Conservation (phyloP, 495 filamentous ascomycete species). For the Xanthoparmelia taractica region DNA sequence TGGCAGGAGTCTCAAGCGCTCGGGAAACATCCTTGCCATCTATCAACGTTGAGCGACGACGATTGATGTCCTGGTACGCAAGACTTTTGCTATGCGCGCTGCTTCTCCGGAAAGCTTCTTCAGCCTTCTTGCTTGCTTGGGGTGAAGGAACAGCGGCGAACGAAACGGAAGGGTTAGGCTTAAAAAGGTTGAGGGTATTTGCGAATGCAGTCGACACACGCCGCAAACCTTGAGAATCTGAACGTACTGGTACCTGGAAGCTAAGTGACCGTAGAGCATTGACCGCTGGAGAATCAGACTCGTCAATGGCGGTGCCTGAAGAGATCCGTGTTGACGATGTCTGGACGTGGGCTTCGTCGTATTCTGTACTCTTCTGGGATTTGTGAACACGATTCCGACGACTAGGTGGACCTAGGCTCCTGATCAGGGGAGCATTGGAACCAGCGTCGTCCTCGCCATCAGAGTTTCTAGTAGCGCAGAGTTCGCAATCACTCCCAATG, state of each 20-base stretch:
- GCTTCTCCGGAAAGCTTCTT: not conserved
- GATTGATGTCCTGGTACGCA: not conserved
- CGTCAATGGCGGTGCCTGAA: not conserved
- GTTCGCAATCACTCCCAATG: not conserved
- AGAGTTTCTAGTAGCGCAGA: not conserved
- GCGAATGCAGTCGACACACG: slow-evolving; percentile 7
- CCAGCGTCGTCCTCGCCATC: not conserved
- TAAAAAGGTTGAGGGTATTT: not conserved
- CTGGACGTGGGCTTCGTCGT: not conserved
- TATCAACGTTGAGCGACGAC: not conserved
- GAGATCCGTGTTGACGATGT: not conserved
- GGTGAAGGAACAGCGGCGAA: not conserved
- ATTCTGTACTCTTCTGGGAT: not conserved
- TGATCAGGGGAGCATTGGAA: not conserved
- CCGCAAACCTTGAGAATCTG: not conserved
- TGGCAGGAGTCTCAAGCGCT: slow-evolving; percentile 17
- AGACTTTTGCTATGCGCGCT: slow-evolving; percentile 5
- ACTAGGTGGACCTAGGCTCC: not conserved
- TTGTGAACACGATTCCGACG: not conserved
- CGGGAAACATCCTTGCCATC: not conserved
- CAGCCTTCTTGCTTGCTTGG: not conserved
- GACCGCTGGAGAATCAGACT: slow-evolving; percentile 7
- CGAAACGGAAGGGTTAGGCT: not conserved
- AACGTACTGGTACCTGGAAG: not conserved
- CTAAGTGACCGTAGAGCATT: slow-evolving; percentile 9